These are phyloP conservation scores for Digitaria exilis DNA, from an alignment of 202 grass and related monocot species.

Conservation along the genomic window DNA sequence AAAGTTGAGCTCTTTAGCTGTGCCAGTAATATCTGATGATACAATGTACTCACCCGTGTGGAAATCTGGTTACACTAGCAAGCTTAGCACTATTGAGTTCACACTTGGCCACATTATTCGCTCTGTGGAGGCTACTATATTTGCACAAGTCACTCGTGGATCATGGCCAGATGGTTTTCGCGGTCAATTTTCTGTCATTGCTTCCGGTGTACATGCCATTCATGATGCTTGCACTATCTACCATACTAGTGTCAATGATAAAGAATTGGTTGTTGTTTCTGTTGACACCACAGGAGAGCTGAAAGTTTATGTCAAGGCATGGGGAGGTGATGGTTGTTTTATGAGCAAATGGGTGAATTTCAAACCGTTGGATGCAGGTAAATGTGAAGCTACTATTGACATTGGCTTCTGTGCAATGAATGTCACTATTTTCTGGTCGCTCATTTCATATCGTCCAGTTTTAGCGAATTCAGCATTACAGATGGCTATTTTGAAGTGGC, in stretches of 20 bases:
- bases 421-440: not conserved
- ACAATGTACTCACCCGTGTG: not conserved
- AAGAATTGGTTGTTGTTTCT: not conserved
- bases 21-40: not conserved
- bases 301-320: not conserved
- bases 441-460: not conserved
- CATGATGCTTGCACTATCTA: fast-evolving
- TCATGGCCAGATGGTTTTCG: not conserved
- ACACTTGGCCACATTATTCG: not conserved
- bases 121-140: not conserved
- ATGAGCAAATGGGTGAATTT: not conserved
- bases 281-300: not conserved
- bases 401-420: not conserved
- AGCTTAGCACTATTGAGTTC: not conserved
- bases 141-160: not conserved
- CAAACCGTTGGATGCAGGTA: not conserved
- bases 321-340: not conserved
- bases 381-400: not conserved
- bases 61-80: not conserved
- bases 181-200: not conserved
- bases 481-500: not conserved
- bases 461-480: not conserved
- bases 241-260: not conserved
- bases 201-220: not conserved
- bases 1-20: not conserved